Percentiles rank a stretch among this genome's conserved stretches.
These are phyloP conservation scores for Globisporangium alternatum DNA, from an alignment of 352 stramenopile genomes.

Conservation along the genomic window DNA sequence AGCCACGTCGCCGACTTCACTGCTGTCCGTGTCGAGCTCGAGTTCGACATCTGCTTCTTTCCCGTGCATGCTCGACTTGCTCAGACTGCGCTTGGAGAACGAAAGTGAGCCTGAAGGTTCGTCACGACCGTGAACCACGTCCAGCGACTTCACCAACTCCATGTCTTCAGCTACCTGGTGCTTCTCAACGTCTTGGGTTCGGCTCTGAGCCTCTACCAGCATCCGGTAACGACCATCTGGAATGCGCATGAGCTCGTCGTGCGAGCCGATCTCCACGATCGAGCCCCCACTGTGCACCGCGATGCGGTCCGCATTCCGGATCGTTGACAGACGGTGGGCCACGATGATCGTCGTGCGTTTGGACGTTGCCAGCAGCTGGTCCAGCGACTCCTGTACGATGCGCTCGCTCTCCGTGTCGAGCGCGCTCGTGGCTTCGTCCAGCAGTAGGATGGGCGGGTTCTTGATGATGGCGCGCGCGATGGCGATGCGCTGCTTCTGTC, in stretches of 20 bases:
- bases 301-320: conserved; percentile 22
- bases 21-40: too few relatives aligned
- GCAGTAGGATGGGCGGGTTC: conserved; percentile 64
- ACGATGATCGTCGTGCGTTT: conserved; percentile 82
- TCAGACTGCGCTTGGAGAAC: too few relatives aligned
- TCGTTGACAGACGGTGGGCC: conserved; percentile 81
- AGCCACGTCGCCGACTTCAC: too few relatives aligned
- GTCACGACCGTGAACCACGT: too few relatives aligned
- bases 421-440: conserved; percentile 80
- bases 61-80: too few relatives aligned
- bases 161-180: too few relatives aligned
- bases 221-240: not conserved
- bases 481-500: conserved; percentile 56
- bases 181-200: too few relatives aligned
- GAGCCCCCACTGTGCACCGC: not conserved
- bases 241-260: not conserved
- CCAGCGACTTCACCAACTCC: too few relatives aligned
- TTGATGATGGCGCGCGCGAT: conserved; percentile 86
- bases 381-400: conserved; percentile 81
- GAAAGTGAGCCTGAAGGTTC: too few relatives aligned
- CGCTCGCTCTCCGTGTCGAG: conserved; percentile 57
- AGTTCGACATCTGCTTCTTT: too few relatives aligned
- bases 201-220: not conserved
- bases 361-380: conserved; percentile 31
- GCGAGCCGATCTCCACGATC: not conserved